These are phyloP conservation scores for Lojkania enalia DNA, from an alignment of 2,329 filamentous ascomycete species.

Conservation along the genomic window DNA sequence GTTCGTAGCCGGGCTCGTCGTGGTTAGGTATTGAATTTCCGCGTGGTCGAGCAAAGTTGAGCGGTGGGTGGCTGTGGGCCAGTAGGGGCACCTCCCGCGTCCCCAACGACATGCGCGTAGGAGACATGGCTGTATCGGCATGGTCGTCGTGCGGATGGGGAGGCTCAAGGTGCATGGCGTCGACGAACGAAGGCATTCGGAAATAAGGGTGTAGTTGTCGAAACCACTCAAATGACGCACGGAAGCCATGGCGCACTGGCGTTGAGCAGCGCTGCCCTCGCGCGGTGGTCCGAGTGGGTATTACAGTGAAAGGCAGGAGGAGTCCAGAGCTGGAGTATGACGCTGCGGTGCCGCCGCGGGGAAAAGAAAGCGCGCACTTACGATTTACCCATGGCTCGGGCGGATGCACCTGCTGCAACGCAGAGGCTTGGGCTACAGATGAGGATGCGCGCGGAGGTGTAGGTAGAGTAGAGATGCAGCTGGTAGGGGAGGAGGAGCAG, in stretches of 20 bases:
- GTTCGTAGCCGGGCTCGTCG: slow-evolving; percentile 28
- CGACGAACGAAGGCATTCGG: too few species aligned
- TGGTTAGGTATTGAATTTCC: slow-evolving; percentile 24
- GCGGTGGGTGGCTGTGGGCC: slow-evolving; percentile 24
- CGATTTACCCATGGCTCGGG: slow-evolving; percentile 46
- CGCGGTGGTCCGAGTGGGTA: neutral
- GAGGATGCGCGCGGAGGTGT: too few species aligned
- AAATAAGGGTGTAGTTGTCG: too few species aligned
- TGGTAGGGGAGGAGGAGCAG: neutral
- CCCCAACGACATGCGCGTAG: slow-evolving; percentile 20
- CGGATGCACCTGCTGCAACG: slow-evolving; percentile 3
- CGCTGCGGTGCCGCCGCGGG: slow-evolving; percentile 3
- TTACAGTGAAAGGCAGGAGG: slow-evolving; percentile 24
- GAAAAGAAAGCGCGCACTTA: slow-evolving; percentile 34
- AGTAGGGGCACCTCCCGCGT: slow-evolving; percentile 28
- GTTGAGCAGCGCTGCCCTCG: neutral
- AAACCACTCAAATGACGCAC: neutral
- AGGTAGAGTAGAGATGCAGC: slow-evolving; percentile 5
- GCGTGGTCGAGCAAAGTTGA: slow-evolving; percentile 39
- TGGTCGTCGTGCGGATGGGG: neutral
- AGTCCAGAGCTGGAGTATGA: slow-evolving; percentile 12
- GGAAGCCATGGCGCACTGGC: neutral
- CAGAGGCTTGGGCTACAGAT: slow-evolving; percentile 1
- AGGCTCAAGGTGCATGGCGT: neutral
- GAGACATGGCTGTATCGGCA: neutral